Base-by-base conservation (phyloP, 2,329 filamentous ascomycete genomes). In the Verticillium isaacii region DNA sequence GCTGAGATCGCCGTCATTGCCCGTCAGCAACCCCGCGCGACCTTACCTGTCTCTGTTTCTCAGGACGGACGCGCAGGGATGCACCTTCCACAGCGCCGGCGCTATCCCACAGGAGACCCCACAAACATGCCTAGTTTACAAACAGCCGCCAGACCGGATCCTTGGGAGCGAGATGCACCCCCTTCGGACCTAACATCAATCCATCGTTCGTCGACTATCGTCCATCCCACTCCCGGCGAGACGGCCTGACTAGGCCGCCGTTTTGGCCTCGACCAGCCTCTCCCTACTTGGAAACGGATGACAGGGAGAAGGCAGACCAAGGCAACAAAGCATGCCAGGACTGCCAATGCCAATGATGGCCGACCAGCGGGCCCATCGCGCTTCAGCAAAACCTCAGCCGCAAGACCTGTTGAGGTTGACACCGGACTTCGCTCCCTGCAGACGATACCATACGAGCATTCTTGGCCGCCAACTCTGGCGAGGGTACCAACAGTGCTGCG, bases 121-220 rank as follows among this genome's bases (percentile, higher is more conserved):
- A 25, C 58, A 29, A 9, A 12, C 34, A 37, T 63, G 61, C 67
- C 65, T 60, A 65, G 67, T 72, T 70, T 70, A 71, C 19, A 45
- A 34, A 60, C 37, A 41, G 55, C 55, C 55, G 62, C 57, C 62
- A 36, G 62, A 36, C 62, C 60, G 58, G 37, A 45, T 60, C 45
- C 32, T 60, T 50, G 57, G 59, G 61, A 58, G 45, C n/a, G 45
- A 52, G 11, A 52, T 23, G 19, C 45, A 14, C 23, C 19, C 11
- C n/a, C 37, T 41, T 19, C 11, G 45, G 19, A 52, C 45, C 11
- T 23, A 19, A 52, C 45, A 52, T 52, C 19, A 9, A 52, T 23
- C 45, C 45, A 9, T 52, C n/a, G 19, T 52, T 19, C 45, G 45
- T 19, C 37, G 37, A 15, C 45, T 11, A 52, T 25, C n/a, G 45